These are phyloP conservation scores for Xylaria sp. DNA, from an alignment of 2,329 filamentous ascomycete genomes.

Conservation along the genomic window DNA sequence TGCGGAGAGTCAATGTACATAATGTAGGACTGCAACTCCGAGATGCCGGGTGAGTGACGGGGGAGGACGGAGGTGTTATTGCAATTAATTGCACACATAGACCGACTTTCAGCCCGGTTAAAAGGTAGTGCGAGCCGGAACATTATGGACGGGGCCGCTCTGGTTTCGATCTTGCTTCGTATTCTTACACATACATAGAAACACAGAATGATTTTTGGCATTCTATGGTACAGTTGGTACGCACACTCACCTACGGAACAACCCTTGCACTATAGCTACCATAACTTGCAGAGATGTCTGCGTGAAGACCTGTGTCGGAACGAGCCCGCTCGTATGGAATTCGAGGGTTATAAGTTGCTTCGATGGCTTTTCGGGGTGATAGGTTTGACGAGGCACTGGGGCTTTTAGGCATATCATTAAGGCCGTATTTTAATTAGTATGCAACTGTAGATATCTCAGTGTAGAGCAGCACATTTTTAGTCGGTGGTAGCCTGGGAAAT, in stretches of 20 bases:
- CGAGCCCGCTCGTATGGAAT: neutral
- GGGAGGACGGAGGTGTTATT: neutral
- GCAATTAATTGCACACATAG: neutral
- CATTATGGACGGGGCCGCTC: neutral
- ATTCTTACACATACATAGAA: too few species aligned
- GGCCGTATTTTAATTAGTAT: neutral
- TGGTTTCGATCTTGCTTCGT: neutral
- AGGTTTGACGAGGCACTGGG: neutral
- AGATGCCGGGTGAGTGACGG: neutral
- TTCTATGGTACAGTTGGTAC: too few species aligned
- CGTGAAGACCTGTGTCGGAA: neutral
- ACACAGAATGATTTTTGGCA: too few species aligned
- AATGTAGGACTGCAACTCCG: neutral
- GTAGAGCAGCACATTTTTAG: too few species aligned
- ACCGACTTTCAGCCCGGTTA: neutral
- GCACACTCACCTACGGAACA: too few species aligned
- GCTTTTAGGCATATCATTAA: neutral
- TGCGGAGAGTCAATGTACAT: neutral
- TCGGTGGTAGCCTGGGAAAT: too few species aligned
- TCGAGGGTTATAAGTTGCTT: neutral
- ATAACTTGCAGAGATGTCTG: neutral
- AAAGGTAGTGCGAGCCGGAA: neutral
- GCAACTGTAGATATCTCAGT: neutral
- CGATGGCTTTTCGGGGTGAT: neutral
- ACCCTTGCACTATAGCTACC: neutral